phyloP scores from a whole-genome alignment of 306 rosid genomes.

The Carpinus fangiana region DNA sequence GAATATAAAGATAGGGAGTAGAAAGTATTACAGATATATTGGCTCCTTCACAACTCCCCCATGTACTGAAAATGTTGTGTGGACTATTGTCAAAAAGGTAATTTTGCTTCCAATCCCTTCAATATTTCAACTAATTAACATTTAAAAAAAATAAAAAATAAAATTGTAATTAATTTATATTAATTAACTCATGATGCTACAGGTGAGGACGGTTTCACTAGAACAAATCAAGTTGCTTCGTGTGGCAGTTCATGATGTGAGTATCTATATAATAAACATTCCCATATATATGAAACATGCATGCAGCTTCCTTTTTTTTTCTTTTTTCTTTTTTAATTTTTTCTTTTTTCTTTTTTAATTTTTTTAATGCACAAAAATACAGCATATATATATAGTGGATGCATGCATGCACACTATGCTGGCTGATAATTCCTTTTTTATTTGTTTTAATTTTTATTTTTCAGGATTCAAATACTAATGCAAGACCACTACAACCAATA shows the following conservation, averaged over 20 bases:
- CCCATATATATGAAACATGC: no score
- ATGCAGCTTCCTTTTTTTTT: no score
- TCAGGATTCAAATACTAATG: constrained; percentile 64
- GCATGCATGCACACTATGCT: no score
- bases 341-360: background rate
- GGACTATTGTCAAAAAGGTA: constrained; percentile 53
- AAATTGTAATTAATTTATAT: no score
- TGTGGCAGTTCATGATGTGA: constrained; percentile 77
- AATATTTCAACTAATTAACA: background rate
- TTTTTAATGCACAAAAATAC: no score
- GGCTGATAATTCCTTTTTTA: no score
- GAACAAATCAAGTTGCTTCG: constrained; percentile 59
- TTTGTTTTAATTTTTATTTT: background rate
- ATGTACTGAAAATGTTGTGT: constrained; percentile 56
- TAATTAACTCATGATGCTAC: background rate
- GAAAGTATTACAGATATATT: constrained; percentile 54
- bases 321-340: background rate
- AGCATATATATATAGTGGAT: no score
- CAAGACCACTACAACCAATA: constrained; percentile 64
- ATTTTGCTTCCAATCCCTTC: background rate
- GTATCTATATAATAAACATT: constrained; percentile 13
- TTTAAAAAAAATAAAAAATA: no score
- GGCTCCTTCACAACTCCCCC: constrained; percentile 83
- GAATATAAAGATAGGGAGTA: constrained; percentile 18
- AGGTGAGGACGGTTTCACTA: constrained; percentile 52